Evolutionary conservation across 352 stramenopile species (phyloP).

Genomic region (Plasmopara viticola): DNA sequence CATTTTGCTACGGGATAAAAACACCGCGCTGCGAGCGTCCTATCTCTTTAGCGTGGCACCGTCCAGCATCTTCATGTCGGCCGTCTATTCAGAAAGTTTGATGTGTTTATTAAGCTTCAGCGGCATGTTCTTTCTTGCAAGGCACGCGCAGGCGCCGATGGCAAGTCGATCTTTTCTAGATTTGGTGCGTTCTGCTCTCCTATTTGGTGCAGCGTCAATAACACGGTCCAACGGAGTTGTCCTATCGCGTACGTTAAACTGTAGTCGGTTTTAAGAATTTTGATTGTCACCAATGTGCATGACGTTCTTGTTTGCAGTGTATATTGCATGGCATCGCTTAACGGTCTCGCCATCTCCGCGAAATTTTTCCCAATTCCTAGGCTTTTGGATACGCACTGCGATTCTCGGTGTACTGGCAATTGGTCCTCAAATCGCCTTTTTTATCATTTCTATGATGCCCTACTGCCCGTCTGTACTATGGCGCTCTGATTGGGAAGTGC

Average conservation of each 20-base stretch:
- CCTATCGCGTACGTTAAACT: slow-evolving; percentile 56
- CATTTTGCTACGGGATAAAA: slow-evolving; percentile 50
- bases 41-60: slow-evolving; percentile 74
- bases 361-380: slow-evolving; percentile 30
- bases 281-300: slow-evolving; percentile 7
- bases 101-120: slow-evolving; percentile 77
- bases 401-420: slow-evolving; percentile 52
- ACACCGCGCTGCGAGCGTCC: slow-evolving; percentile 45
- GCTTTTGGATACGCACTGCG: slow-evolving; percentile 56
- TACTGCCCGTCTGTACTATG: slow-evolving; percentile 57
- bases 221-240: slow-evolving; percentile 76
- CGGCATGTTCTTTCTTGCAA: slow-evolving; percentile 63
- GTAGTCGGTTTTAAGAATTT: neutral
- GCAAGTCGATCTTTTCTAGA: slow-evolving; percentile 20
- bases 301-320: slow-evolving; percentile 33
- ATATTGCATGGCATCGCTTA: slow-evolving; percentile 66
- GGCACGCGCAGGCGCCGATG: slow-evolving; percentile 9
- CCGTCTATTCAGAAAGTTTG: slow-evolving; percentile 76
- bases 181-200: slow-evolving; percentile 32
- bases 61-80: slow-evolving; percentile 80
- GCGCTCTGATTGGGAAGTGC: slow-evolving; percentile 7
- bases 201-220: slow-evolving; percentile 59
- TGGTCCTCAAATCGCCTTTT: slow-evolving; percentile 65
- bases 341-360: slow-evolving; percentile 41
- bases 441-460: slow-evolving; percentile 41